Percentiles rank a stretch among this genome's conserved stretches.
Conservation (phyloP, 1,139 yeast genomes). For the Keqinozyma sinolaborantium region DNA sequence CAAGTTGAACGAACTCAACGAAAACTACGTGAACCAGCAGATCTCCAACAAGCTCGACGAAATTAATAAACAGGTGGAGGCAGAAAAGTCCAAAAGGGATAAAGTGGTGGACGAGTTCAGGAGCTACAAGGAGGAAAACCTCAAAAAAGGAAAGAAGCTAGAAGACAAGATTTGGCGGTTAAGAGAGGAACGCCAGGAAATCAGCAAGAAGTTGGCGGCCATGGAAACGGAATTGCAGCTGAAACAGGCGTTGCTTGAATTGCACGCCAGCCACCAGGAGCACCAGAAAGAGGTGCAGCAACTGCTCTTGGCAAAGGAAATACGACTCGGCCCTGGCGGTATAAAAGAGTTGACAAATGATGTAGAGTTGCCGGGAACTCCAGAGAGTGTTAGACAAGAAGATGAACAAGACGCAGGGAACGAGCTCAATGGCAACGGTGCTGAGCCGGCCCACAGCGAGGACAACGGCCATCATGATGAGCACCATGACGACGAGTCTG, state of each 20-base stretch:
- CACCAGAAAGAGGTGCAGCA: background rate
- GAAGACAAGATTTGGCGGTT: constrained; percentile 14
- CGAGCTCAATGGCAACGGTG: background rate
- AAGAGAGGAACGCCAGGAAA: constrained; percentile 15
- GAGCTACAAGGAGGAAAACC: constrained; percentile 15
- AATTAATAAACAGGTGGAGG: constrained; percentile 17
- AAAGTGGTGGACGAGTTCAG: constrained; percentile 18
- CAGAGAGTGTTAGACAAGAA: constrained; percentile 3
- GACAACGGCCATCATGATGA: too few species aligned
- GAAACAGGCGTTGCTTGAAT: background rate
- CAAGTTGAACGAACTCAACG: constrained; percentile 26
- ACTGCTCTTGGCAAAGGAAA: background rate
- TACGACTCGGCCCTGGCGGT: background rate
- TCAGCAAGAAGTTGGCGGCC: constrained; percentile 9
- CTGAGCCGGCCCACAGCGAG: background rate
- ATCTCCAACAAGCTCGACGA: constrained; percentile 17
- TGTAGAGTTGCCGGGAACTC: constrained; percentile 1
- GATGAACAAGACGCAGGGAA: background rate
- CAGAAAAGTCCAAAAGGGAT: constrained; percentile 16
- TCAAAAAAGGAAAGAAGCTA: constrained; percentile 14
- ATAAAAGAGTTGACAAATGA: background rate
- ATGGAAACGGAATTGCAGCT: constrained; percentile 3
- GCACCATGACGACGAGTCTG: too few species aligned
- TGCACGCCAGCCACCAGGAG: background rate
- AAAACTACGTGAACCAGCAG: constrained; percentile 20